Evolutionary conservation across 2,329 filamentous ascomycete species (phyloP).

Genomic region (Orbilia quercus): DNA sequence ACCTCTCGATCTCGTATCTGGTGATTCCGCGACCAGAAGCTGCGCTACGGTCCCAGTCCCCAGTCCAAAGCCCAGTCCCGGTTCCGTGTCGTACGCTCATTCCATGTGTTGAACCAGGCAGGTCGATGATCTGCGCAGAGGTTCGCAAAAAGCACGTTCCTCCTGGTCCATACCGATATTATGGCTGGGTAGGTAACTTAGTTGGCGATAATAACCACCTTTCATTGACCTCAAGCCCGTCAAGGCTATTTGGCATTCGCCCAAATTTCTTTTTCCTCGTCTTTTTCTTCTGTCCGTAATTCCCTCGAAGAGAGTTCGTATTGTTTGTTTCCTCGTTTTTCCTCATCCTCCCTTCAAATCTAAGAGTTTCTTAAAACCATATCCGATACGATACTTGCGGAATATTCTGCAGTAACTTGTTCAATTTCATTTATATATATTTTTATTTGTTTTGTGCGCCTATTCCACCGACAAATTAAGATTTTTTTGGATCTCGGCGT

Average conservation of each 20-base stretch:
- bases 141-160: constrained; percentile 56
- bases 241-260: constrained; percentile 56
- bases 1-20: constrained; percentile 6
- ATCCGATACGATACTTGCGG: not conserved
- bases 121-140: constrained; percentile 45
- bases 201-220: constrained; percentile 42
- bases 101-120: constrained; percentile 28
- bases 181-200: constrained; percentile 33
- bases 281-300: constrained; percentile 41
- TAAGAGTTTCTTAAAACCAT: not conserved
- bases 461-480: too few species aligned
- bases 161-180: constrained; percentile 13
- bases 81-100: constrained; percentile 14
- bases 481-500: constrained; percentile 9
- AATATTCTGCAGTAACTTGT: not conserved
- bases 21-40: constrained; percentile 32
- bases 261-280: constrained; percentile 42
- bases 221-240: constrained; percentile 47
- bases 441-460: not conserved
- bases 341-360: constrained; percentile 41
- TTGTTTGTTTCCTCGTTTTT: constrained; percentile 40
- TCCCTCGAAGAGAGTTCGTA: constrained; percentile 49
- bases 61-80: constrained; percentile 14
- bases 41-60: too few species aligned
- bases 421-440: not conserved